Conservation (phyloP, 108 stramenopile genomes). For the Cyclotella choctawhatcheeana region DNA sequence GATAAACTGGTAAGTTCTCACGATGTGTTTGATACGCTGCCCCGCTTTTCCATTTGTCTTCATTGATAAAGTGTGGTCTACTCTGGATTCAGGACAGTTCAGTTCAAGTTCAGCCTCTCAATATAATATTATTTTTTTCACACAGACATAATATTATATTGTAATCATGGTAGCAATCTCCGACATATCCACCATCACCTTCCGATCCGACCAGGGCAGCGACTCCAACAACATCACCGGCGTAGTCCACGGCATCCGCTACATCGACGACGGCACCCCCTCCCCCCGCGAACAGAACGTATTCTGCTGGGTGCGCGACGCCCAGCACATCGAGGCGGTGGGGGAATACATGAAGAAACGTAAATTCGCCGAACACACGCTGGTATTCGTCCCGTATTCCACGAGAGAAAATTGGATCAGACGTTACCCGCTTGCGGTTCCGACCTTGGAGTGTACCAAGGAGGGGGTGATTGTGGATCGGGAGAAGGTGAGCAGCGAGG, state of each 20-base stretch:
- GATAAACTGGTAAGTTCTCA: too few species aligned
- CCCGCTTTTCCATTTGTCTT: too few species aligned
- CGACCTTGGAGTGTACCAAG: slow-evolving; percentile 1
- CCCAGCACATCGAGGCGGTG: not conserved
- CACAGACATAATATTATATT: not conserved
- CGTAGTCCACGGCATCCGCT: not conserved
- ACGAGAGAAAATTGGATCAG: slow-evolving; percentile 3
- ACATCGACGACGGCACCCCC: slow-evolving; percentile 1
- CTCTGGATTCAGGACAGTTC: too few species aligned
- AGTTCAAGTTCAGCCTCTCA: too few species aligned
- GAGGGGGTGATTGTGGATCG: not conserved
- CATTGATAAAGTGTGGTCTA: too few species aligned
- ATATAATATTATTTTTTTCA: too few species aligned
- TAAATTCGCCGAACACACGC: not conserved
- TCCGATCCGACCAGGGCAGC: not conserved
- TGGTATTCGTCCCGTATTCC: slow-evolving; percentile 9
- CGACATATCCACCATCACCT: not conserved
- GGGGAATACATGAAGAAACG: not conserved
- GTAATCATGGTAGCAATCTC: not conserved
- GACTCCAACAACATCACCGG: not conserved
- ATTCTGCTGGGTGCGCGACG: not conserved
- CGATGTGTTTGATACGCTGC: too few species aligned
- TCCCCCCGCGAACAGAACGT: not conserved
- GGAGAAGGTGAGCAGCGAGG: not conserved
- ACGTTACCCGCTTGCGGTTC: slow-evolving; percentile 4